A percentile compares a stretch with the other conserved stretches of the same genome.
Evolutionary conservation across 2,329 filamentous ascomycete species (phyloP).

Genomic region (Aspergillus pseudotamarii): DNA sequence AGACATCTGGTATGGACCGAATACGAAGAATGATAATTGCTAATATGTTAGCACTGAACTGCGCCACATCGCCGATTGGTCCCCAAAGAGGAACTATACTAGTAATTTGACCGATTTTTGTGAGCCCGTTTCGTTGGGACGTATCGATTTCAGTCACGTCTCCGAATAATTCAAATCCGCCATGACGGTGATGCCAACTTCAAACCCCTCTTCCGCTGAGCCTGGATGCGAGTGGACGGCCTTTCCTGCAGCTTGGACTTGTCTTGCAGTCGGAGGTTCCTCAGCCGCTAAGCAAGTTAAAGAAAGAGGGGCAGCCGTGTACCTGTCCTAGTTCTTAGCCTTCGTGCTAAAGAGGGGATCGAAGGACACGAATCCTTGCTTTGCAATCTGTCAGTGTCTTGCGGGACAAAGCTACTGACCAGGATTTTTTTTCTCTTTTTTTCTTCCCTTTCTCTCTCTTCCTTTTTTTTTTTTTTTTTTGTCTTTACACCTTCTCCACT

Average conservation of each 20-base stretch:
- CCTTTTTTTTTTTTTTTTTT: neutral
- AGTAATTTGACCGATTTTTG: neutral
- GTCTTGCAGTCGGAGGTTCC: neutral
- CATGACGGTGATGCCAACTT: conserved; percentile 1
- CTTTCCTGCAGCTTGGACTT: conserved; percentile 4
- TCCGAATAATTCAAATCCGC: neutral
- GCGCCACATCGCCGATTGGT: conserved; percentile 6
- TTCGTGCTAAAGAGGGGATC: conserved; percentile 1
- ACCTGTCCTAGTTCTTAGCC: neutral
- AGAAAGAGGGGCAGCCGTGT: conserved; percentile 5
- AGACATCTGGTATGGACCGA: neutral
- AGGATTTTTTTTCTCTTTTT: neutral
- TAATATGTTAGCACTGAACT: neutral
- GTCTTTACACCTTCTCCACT: neutral
- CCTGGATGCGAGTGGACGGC: conserved; percentile 3
- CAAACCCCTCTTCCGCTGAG: conserved; percentile 2
- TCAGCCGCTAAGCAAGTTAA: conserved; percentile 4
- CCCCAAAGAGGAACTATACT: neutral
- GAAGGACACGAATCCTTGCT: neutral
- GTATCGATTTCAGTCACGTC: neutral
- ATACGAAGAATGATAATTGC: neutral
- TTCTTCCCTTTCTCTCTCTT: neutral
- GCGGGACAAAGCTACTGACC: neutral
- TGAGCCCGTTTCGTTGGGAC: neutral
- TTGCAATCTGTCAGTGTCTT: neutral